These are phyloP conservation scores for Monosiga brevicollis DNA, from an alignment of 78 protist genomes.

Conservation along the genomic window DNA sequence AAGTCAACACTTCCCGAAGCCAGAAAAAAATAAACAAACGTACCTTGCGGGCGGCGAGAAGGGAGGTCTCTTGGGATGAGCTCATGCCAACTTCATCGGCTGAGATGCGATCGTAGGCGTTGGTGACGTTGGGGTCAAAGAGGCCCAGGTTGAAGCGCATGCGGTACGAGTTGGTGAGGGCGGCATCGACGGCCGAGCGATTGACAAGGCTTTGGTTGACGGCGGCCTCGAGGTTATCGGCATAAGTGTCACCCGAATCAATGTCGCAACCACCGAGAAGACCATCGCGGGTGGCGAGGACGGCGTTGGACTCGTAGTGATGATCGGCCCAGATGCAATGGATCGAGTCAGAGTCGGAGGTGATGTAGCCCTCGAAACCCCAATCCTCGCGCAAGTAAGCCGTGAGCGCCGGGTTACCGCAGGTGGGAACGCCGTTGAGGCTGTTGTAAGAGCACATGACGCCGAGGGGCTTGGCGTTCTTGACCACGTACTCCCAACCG, in stretches of 20 bases:
- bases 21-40: no score
- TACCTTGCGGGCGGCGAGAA: conserved; percentile 7
- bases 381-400: conserved; percentile 6
- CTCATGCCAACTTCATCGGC: background rate
- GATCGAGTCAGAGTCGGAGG: conserved; percentile 32
- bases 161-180: background rate
- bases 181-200: background rate
- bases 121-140: conserved; percentile 27
- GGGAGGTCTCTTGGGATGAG: background rate
- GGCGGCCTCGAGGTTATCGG: background rate
- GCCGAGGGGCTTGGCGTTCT: conserved; percentile 3
- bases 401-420: conserved; percentile 14
- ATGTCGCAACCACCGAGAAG: conserved; percentile 6
- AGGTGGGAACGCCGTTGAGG: conserved; percentile 28
- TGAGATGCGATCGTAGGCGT: background rate
- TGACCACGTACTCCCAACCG: conserved; percentile 13
- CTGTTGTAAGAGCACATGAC: conserved; percentile 48
- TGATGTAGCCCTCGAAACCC: conserved; percentile 42
- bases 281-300: no score
- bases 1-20: no score
- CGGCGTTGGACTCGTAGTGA: no score
- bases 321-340: background rate
- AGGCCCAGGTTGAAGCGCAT: conserved; percentile 25
- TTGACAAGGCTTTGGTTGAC: conserved; percentile 17
- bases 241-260: conserved; percentile 17